Percentiles rank a stretch among this genome's conserved stretches.
Conservation (phyloP, 2,329 filamentous ascomycete genomes). For the Fusarium sublunatum region DNA sequence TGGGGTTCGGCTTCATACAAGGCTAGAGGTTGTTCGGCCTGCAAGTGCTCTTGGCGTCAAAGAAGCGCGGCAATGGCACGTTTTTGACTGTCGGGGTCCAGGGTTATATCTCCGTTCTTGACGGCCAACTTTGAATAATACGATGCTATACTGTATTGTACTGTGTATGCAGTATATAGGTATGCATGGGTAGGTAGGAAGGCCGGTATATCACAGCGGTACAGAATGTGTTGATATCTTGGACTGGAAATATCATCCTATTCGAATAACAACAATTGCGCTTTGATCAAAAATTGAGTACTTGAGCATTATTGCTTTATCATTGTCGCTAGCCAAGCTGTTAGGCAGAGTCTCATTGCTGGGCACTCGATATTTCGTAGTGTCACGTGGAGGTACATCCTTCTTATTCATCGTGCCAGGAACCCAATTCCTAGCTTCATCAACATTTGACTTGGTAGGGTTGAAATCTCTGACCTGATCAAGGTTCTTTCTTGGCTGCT, state of each 20-base stretch:
- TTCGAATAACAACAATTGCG: too few species aligned
- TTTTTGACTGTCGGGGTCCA: constrained; percentile 27
- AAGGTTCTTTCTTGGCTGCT: constrained; percentile 3
- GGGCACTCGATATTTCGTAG: background rate
- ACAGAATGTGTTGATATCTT: background rate
- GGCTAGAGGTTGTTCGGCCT: background rate
- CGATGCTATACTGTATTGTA: constrained; percentile 9
- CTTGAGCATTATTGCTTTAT: too few species aligned
- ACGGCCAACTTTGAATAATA: constrained; percentile 3
- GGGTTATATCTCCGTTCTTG: constrained; percentile 14
- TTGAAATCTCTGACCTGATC: background rate
- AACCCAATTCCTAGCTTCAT: background rate
- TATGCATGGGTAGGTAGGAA: background rate
- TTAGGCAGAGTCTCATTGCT: constrained; percentile 36
- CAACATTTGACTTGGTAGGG: background rate
- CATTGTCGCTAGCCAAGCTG: background rate
- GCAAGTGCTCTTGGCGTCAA: constrained; percentile 9
- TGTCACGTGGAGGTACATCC: constrained; percentile 6
- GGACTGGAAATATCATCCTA: too few species aligned
- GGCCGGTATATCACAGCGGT: too few species aligned
- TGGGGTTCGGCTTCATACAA: constrained; percentile 6
- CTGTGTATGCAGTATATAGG: constrained; percentile 27
- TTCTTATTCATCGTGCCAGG: constrained; percentile 2
- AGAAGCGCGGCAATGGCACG: constrained; percentile 21
- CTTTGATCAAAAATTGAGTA: too few species aligned